Percentiles rank a stretch among this genome's conserved stretches.
Evolutionary conservation across 2,329 filamentous ascomycete genomes (phyloP).

Genomic region (Zelopaecilomyces penicillatus): DNA sequence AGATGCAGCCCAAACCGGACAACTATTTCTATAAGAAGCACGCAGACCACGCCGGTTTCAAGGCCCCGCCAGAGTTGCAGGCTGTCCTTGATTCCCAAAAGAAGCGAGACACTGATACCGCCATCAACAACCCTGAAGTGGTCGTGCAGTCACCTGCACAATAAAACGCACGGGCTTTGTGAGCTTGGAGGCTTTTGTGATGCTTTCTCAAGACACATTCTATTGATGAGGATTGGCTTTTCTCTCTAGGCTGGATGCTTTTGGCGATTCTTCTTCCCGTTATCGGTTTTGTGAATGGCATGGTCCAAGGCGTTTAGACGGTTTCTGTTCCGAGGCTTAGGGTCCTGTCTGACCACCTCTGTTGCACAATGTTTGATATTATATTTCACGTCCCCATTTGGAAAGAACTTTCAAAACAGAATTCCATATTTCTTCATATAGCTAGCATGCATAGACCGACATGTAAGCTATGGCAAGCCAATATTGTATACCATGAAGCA

Average conservation of each 20-base stretch:
- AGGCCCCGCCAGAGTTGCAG: constrained; percentile 51
- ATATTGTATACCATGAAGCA: too few relatives aligned
- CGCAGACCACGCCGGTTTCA: constrained; percentile 77
- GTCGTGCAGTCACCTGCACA: constrained; percentile 16
- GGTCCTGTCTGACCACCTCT: too few relatives aligned
- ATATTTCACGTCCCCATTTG: too few relatives aligned
- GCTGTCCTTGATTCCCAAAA: constrained; percentile 50
- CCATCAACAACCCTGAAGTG: constrained; percentile 17
- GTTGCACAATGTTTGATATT: too few relatives aligned
- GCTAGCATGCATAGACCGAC: too few relatives aligned
- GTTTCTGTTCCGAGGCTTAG: neutral
- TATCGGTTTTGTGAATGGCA: constrained; percentile 13
- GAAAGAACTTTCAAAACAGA: too few relatives aligned
- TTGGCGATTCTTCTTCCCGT: too few relatives aligned
- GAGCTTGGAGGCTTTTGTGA: too few relatives aligned
- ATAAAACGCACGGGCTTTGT: constrained; percentile 8
- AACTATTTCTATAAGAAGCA: constrained; percentile 86
- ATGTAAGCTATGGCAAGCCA: too few relatives aligned
- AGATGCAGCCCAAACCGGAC: constrained; percentile 62
- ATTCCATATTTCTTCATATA: too few relatives aligned
- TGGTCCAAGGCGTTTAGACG: constrained; percentile 19
- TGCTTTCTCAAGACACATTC: too few relatives aligned
- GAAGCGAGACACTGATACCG: constrained; percentile 35
- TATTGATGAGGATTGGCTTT: too few relatives aligned
- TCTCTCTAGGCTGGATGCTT: neutral